Evolutionary conservation across 345 rosid species (phyloP).

Genomic region (Rubroshorea leprosula): DNA sequence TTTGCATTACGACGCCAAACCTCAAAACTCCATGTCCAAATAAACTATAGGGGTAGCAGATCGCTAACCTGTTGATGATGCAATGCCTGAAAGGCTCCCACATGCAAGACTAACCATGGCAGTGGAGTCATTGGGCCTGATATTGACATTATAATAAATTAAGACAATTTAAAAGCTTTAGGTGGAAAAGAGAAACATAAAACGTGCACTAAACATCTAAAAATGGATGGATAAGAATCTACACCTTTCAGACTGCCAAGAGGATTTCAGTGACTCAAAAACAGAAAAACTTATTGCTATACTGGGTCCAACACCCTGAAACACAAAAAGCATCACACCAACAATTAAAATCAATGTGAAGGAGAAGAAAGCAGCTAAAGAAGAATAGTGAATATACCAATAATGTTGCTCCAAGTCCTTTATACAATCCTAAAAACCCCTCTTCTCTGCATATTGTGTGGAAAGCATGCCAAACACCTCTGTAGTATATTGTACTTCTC

Average conservation of each 20-base stretch:
- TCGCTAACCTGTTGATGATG: constrained; percentile 78
- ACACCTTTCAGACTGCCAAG: constrained; percentile 73
- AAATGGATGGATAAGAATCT: background rate
- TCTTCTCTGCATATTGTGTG: constrained; percentile 76
- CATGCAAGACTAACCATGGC: constrained; percentile 59
- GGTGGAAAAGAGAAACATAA: background rate
- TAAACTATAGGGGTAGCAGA: background rate
- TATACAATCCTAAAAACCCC: constrained; percentile 78
- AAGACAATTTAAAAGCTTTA: constrained; percentile 1
- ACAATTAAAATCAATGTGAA: constrained; percentile 4
- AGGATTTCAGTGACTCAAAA: constrained; percentile 62
- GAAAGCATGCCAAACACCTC: constrained; percentile 76
- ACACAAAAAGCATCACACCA: constrained; percentile 8
- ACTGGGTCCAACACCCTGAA: constrained; percentile 91
- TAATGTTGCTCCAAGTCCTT: constrained; percentile 95
- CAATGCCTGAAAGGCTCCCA: constrained; percentile 93
- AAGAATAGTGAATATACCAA: constrained; percentile 46
- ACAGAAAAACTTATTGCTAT: constrained; percentile 86
- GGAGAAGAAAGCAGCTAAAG: constrained; percentile 3
- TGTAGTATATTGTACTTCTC: constrained; percentile 72
- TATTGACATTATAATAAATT: constrained; percentile 9
- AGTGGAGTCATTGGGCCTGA: constrained; percentile 71
- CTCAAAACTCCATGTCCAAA: too few species aligned
- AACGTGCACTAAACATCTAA: background rate
- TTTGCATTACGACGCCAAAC: too few species aligned